These are phyloP conservation scores for Sarocladium brachiariae DNA, from an alignment of 2,329 filamentous ascomycete genomes.

Conservation along the genomic window DNA sequence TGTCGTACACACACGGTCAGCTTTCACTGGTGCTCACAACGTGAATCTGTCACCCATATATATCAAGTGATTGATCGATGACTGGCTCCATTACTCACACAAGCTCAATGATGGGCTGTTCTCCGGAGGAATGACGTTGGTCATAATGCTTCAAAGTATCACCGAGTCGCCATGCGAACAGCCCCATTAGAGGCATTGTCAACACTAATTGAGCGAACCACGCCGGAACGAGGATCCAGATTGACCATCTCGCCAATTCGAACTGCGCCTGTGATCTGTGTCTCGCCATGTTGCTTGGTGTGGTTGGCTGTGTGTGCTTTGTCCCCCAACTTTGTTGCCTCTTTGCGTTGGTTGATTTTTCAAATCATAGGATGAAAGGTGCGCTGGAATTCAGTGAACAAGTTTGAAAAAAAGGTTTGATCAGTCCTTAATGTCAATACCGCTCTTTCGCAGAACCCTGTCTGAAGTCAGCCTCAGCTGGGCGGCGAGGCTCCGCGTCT, in stretches of 20 bases:
- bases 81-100: slow-evolving; percentile 34
- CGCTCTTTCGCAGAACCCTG: background rate
- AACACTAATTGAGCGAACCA: slow-evolving; percentile 44
- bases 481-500: slow-evolving; percentile 1
- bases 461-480: slow-evolving; percentile 6
- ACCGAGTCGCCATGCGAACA: slow-evolving; percentile 48
- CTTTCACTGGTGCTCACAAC: background rate
- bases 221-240: slow-evolving; percentile 38
- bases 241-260: slow-evolving; percentile 44
- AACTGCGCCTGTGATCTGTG: slow-evolving; percentile 48
- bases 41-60: background rate
- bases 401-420: background rate
- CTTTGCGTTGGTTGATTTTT: background rate
- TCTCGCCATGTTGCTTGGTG: slow-evolving; percentile 24
- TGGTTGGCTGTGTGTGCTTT: background rate
- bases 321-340: background rate
- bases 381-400: background rate
- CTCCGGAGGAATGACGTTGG: slow-evolving; percentile 31
- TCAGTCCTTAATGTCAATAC: background rate
- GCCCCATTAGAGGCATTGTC: slow-evolving; percentile 38
- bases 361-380: background rate
- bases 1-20: slow-evolving; percentile 19
- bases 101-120: slow-evolving; percentile 39
- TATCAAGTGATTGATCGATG: background rate
- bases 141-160: slow-evolving; percentile 36